phyloP scores from a whole-genome alignment of 331 rosid species.

The Malus hybrid region DNA sequence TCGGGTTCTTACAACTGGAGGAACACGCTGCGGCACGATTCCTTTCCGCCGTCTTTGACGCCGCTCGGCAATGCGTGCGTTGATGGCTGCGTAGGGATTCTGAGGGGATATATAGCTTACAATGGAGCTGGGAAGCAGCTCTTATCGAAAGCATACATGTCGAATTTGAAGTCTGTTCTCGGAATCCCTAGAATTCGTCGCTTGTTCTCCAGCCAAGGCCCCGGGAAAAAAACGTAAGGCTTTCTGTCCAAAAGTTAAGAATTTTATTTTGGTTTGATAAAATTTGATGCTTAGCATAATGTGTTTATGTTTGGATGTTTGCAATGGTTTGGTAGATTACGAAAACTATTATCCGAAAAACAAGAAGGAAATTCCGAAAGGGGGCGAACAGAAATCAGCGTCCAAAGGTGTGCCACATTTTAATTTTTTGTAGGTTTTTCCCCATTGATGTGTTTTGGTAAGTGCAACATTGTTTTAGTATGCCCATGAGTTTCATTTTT shows the following conservation, averaged over 20 bases:
- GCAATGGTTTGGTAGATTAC: slow-evolving; percentile 5
- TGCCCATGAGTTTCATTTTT: neutral
- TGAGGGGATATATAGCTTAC: slow-evolving; percentile 6
- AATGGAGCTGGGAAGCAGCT: slow-evolving; percentile 23
- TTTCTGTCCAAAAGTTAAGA: neutral
- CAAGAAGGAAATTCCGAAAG: slow-evolving; percentile 13
- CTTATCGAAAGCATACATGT: slow-evolving; percentile 6
- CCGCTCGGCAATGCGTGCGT: neutral
- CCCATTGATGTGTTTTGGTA: neutral
- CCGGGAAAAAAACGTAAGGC: slow-evolving; percentile 15
- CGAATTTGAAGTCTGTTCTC: slow-evolving; percentile 12
- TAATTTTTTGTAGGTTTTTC: neutral
- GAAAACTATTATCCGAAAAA: slow-evolving; percentile 25
- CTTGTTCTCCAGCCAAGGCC: slow-evolving; percentile 14
- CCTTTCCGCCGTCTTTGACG: neutral
- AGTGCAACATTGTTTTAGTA: neutral
- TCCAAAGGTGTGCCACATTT: slow-evolving; percentile 9
- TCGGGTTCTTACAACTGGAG: slow-evolving; percentile 5
- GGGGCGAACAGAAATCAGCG: slow-evolving; percentile 1
- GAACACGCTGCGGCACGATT: neutral
- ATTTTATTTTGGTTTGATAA: neutral
- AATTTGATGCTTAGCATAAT: neutral
- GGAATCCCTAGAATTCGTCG: slow-evolving; percentile 21
- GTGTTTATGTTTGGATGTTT: neutral
- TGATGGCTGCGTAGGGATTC: slow-evolving; percentile 13